Conservation (phyloP, 2,329 filamentous ascomycete genomes). For the Sclerotinia sclerotiorum region DNA sequence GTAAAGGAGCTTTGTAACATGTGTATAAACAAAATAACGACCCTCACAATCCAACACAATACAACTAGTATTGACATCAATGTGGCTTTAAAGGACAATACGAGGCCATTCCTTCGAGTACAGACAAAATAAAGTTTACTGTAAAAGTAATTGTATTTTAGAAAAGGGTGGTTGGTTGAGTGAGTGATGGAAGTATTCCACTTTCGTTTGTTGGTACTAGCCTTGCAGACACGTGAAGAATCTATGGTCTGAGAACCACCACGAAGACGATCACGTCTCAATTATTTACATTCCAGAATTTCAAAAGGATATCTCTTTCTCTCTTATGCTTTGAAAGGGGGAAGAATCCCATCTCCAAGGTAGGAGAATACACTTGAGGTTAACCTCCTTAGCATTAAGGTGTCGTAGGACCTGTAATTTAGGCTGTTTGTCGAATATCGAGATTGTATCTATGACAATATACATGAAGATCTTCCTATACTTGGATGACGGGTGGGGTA, state of each 20-base stretch:
- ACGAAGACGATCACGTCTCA: not conserved
- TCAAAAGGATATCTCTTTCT: not conserved
- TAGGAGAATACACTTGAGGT: not conserved
- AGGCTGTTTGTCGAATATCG: not conserved
- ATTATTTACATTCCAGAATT: not conserved
- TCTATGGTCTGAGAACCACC: not conserved
- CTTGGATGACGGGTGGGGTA: no score
- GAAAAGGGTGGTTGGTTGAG: no score
- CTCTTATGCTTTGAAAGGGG: not conserved
- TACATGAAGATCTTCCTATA: no score
- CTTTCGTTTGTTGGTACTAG: not conserved
- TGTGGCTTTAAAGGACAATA: not conserved
- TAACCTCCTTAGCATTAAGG: not conserved
- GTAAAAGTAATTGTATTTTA: not conserved
- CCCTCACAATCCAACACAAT: not conserved
- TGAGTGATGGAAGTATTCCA: not conserved
- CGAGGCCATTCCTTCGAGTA: not conserved
- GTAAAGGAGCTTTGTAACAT: not conserved
- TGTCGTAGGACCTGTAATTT: not conserved
- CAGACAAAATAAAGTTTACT: not conserved
- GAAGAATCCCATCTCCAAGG: not conserved
- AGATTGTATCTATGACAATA: no score
- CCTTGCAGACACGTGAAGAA: not conserved
- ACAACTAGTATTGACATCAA: not conserved
- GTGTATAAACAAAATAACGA: not conserved